Base-by-base conservation (phyloP, 768 basidiomycete species). In the Lyophyllum atratum region DNA sequence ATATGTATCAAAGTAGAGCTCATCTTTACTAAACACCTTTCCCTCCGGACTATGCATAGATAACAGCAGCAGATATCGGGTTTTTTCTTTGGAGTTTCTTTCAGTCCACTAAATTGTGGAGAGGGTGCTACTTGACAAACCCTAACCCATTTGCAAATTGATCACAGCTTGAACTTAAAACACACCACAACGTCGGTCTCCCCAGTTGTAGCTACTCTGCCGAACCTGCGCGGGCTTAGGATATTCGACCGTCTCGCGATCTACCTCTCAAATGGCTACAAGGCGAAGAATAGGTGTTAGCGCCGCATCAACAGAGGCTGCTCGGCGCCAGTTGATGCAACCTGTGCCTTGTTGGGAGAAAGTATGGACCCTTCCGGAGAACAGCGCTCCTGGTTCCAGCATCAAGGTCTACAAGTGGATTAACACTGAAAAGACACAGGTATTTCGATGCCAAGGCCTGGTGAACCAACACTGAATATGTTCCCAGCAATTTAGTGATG, bases 301-400 rank as follows among this genome's bases (percentile, higher is more conserved):
- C 65, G 78, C 80, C 22, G 87, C 89, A 47, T 87, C 87, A 49
- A 88, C 89, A 2, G 90, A 93, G 70, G 89, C 89, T 46, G 90
- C 90, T 31, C 81, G 90, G 37, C 82, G 90, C 57, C 88, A 91
- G 70, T 77, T 92, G n/a, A 92, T 93, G 88, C 89, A 90, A 66
- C 92, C 92, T 7, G 92, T 93, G n/a, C 83, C 80, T 25, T 90
- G 86, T 61, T 94, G 91, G 92, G 90, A 93, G 72, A 90, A 87
- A 72, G 76, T 79, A 33, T 90, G 89, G 89, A 76, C 82, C 11
- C 70, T 78, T 12, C 82, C 87, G 33, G 86, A 86, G 55, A 77
- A 76, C 52, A 74, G 82, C 22, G 64, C 82, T 17, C 70, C 83
- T 24, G 81, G 81, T 25, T 81, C 90, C 21, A 80, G 75, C 21